phyloP scores from a whole-genome alignment of 305 asterid species.

The Caryopteris hybrid region DNA sequence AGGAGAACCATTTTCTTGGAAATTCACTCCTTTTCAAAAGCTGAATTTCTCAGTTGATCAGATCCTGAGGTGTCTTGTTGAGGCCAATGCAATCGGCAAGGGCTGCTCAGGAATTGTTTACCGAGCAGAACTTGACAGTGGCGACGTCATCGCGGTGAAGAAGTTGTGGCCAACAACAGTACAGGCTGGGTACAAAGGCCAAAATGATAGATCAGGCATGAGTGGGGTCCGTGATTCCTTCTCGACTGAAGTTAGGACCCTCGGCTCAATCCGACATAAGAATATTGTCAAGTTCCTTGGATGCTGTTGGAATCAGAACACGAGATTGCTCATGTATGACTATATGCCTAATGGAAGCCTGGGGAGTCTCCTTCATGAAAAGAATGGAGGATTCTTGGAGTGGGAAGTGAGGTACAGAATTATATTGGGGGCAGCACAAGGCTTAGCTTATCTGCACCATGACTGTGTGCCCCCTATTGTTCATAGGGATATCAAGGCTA shows the following conservation, averaged over 20 bases:
- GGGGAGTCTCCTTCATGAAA: conserved; percentile 71
- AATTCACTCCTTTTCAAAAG: conserved; percentile 77
- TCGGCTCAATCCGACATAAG: conserved; percentile 78
- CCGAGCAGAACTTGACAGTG: conserved; percentile 57
- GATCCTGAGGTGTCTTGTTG: conserved; percentile 57
- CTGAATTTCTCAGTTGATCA: conserved; percentile 61
- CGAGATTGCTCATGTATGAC: conserved; percentile 76
- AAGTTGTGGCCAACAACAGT: conserved; percentile 64
- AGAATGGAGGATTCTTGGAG: conserved; percentile 48
- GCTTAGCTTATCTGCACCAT: conserved; percentile 78
- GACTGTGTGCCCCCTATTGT: conserved; percentile 82
- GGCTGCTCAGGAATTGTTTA: conserved; percentile 92
- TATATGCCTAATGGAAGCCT: conserved; percentile 89
- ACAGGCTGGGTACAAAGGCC: no score
- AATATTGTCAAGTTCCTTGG: conserved; percentile 83
- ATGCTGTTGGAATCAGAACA: conserved; percentile 71
- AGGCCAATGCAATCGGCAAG: conserved; percentile 72
- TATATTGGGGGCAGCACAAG: conserved; percentile 75
- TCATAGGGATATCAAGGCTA: conserved; percentile 84
- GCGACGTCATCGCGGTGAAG: conserved; percentile 74
- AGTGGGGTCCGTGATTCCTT: conserved; percentile 67
- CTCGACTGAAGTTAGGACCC: conserved; percentile 71
- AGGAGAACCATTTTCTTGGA: conserved; percentile 50
- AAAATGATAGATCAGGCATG: no score
- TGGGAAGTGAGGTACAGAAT: conserved; percentile 77